Base-by-base conservation (phyloP, 352 stramenopile genomes). In the Globisporangium mamillatum region DNA sequence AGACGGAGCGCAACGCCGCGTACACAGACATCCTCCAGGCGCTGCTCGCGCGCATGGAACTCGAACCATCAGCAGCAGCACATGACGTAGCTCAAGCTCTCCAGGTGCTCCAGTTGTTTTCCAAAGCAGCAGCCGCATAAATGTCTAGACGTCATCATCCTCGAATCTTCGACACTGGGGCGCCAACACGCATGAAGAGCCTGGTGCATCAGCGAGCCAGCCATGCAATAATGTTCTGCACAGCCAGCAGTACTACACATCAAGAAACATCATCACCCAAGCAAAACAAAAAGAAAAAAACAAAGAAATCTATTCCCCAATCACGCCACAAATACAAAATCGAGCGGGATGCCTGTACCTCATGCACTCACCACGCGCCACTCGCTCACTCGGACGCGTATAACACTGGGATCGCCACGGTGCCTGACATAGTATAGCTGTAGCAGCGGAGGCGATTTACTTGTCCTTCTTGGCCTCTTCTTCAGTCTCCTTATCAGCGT, bases 391-490 rank as follows among this genome's bases (percentile, higher is more conserved):
- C 18, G 7, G 44, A 24, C 44, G 44, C 44, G 16, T 9, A 50
- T 52, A 12, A 4, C 44, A n/a, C 41, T 50, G 16, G 14, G 16
- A n/a, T 10, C 41, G 16, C 16, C 16, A 50, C 8, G 41, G 41
- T 50, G 41, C 4, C 41, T 20, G 41, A 22, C 41, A n/a, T 6
- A 50, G 18, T n/a, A n/a, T 6, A n/a, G 41, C 41, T 48, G 41
- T 46, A 20, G 12, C 38, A 7, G 38, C 38, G 38, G 10, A 16
- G 38, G 38, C 38, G 38, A 4, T 14, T 70, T 44, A 75, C 27
- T 75, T 52, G 58, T 75, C 69, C 59, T 72, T 71, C 60, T 73
- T 69, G 53, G 50, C 20, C 20, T 61, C 55, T 16, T 41, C 20
- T 7, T n/a, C 54, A 38, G 1, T 57, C 56, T 71, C 54, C 36